Base-by-base conservation (phyloP, 2,329 filamentous ascomycete genomes). In the Epichloe scottii region DNA sequence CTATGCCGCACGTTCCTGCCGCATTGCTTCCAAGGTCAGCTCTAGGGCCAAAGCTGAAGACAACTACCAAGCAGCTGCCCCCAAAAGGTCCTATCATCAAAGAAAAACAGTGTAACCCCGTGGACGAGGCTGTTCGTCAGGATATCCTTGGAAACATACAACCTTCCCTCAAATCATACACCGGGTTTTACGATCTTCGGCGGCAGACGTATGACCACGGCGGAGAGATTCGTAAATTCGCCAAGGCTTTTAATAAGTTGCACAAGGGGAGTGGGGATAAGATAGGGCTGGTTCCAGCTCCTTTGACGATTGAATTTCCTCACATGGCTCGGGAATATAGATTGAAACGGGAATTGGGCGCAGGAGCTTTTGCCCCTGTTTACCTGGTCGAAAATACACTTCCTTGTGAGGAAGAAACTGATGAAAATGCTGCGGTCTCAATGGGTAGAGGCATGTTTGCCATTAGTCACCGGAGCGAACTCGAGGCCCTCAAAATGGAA, bases 401-500 rank as follows among this genome's bases (percentile, higher is more conserved):
- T 0, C 72, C 76, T 3, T 72, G 72, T 34, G 68, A 71, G 0
- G 66, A 71, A 12, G 69, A 72, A 10, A 61, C 68, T 34, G 66
- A 71, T 17, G 71, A 77, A 15, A 73, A 77, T 34, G 49, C 64
- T 59, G 49, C 65, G 61, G 38, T 71, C 4, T 71, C 72, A 51
- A 80, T 85, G 77, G 80, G 82, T 51, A 82, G 79, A 60, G 77
- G 81, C 33, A 68, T 74, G 12, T 80, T 84, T 60, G 72, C 78
- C n/a, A 61, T 74, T 10, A 71, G 70, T 35, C 70, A 72, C 44
- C 81, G 86, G 41, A 71, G 72, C 42, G 56, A 72, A 1, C 75
- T 93, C 4, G 89, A 96, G 66, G 93, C 93, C 1, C 75, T 98
- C 59, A 98, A 98, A 68, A 90, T 95, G 81, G 93, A 98, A 69